A percentile compares a stretch with the other conserved stretches of the same genome.
phyloP scores from a whole-genome alignment of 352 stramenopile species.

The Globisporangium heterothallicum region DNA sequence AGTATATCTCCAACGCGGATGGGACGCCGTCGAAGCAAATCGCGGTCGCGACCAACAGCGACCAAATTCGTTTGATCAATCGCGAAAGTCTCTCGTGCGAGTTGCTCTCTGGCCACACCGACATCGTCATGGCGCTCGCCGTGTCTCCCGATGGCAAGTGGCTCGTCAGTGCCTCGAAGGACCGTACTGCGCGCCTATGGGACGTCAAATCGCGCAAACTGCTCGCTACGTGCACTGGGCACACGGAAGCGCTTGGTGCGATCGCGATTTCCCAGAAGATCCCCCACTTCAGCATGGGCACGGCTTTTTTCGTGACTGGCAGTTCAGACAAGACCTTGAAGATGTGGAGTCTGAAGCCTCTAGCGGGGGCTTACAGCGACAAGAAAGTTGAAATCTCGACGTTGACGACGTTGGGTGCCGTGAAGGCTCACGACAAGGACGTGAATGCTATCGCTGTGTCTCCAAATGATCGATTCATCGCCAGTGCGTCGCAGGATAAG shows the following conservation, averaged over 20 bases:
- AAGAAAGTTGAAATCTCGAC: conserved; percentile 47
- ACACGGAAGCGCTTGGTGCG: conserved; percentile 93
- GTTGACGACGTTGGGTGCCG: conserved; percentile 49
- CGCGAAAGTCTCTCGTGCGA: conserved; percentile 89
- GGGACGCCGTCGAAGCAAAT: conserved; percentile 61
- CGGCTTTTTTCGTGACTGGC: conserved; percentile 94
- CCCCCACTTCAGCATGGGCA: conserved; percentile 60
- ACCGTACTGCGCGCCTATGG: conserved; percentile 92
- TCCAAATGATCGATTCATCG: conserved; percentile 96
- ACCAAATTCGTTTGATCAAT: conserved; percentile 94
- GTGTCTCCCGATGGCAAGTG: conserved; percentile 83
- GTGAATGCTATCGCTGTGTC: conserved; percentile 94
- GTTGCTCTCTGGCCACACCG: conserved; percentile 94
- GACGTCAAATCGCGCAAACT: conserved; percentile 71
- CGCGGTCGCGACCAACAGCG: conserved; percentile 95
- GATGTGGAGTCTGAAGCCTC: conserved; percentile 91
- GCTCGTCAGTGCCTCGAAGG: conserved; percentile 93
- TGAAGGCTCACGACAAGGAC: conserved; percentile 94
- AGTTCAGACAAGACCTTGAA: conserved; percentile 97
- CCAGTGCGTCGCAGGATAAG: conserved; percentile 97
- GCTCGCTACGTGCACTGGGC: conserved; percentile 86
- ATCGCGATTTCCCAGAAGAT: conserved; percentile 90
- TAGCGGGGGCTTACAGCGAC: conserved; percentile 38
- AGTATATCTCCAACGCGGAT: conserved; percentile 84
- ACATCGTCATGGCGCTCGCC: conserved; percentile 96